These are phyloP conservation scores for Nymphaea colorata DNA, from an alignment of 164 flowering plant species.

Conservation along the genomic window DNA sequence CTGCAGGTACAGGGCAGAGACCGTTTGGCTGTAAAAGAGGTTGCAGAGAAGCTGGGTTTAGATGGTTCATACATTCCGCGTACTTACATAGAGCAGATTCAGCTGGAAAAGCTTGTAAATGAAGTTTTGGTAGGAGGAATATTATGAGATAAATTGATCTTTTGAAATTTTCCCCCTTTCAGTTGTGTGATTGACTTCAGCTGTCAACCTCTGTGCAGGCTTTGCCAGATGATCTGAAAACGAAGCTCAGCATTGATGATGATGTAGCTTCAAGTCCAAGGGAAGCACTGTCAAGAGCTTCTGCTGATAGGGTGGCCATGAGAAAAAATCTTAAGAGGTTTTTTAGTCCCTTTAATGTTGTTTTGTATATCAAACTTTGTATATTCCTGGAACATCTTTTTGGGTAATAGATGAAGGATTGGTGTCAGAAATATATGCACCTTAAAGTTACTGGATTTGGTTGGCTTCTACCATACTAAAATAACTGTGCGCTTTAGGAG, in stretches of 20 bases:
- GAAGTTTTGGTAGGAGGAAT: conserved; percentile 71
- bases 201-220: conserved; percentile 31
- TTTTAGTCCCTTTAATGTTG: no score
- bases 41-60: conserved; percentile 76
- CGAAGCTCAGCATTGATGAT: conserved; percentile 88
- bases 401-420: no score
- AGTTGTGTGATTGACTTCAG: not conserved
- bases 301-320: conserved; percentile 48
- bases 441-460: no score
- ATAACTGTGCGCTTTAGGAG: no score
- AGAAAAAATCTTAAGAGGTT: conserved; percentile 60
- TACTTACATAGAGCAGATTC: conserved; percentile 96
- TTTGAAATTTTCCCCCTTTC: not conserved
- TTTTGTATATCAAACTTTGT: no score
- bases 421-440: no score
- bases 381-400: no score
- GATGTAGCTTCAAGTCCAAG: conserved; percentile 76
- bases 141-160: not conserved
- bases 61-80: conserved; percentile 87
- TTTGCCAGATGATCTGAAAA: conserved; percentile 84
- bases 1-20: conserved; percentile 92
- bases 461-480: no score
- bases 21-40: conserved; percentile 40
- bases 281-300: conserved; percentile 64
- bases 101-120: conserved; percentile 85